A percentile compares a stretch with the other conserved stretches of the same genome.
Conservation (phyloP, 2,329 filamentous ascomycete species). For the Phyllosticta ampelicida region DNA sequence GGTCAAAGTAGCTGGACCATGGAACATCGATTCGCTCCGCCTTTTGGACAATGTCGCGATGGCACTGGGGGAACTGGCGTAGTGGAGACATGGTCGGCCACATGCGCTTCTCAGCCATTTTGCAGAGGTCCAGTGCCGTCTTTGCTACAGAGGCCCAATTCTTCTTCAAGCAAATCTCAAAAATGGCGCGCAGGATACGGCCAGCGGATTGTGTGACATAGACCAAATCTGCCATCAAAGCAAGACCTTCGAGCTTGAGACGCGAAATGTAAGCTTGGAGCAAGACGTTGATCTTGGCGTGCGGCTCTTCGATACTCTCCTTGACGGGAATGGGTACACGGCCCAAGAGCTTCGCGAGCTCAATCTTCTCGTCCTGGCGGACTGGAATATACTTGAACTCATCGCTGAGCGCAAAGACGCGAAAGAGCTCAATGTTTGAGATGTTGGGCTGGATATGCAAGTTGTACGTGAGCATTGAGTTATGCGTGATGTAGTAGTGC, state of each 20-base stretch:
- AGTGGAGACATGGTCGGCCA: constrained; percentile 98
- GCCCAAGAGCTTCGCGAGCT: constrained; percentile 81
- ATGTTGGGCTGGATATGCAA: constrained; percentile 89
- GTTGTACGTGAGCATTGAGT: constrained; percentile 95
- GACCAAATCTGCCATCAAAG: constrained; percentile 95
- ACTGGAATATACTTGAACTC: constrained; percentile 99
- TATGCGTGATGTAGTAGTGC: constrained; percentile 96
- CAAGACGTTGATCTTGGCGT: constrained; percentile 96
- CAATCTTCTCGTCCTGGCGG: constrained; percentile 92
- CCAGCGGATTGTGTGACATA: constrained; percentile 98
- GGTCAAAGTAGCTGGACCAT: constrained; percentile 89
- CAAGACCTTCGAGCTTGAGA: constrained; percentile 84
- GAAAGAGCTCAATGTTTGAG: constrained; percentile 89
- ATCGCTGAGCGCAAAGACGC: constrained; percentile 88
- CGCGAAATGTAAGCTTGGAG: constrained; percentile 94
- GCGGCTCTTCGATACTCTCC: constrained; percentile 91
- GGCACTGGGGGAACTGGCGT: constrained; percentile 75
- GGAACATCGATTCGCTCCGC: constrained; percentile 89
- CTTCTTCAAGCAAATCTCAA: constrained; percentile 95
- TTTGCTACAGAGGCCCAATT: constrained; percentile 92
- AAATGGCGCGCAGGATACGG: constrained; percentile 87
- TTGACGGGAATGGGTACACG: constrained; percentile 94
- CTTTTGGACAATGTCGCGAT: constrained; percentile 79
- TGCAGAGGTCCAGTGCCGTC: constrained; percentile 86
- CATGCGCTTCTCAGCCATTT: constrained; percentile 99